A percentile compares a stretch with the other conserved stretches of the same genome.
phyloP scores from a whole-genome alignment of 805 yeast species.

The Yamadazyma kitorensis region DNA sequence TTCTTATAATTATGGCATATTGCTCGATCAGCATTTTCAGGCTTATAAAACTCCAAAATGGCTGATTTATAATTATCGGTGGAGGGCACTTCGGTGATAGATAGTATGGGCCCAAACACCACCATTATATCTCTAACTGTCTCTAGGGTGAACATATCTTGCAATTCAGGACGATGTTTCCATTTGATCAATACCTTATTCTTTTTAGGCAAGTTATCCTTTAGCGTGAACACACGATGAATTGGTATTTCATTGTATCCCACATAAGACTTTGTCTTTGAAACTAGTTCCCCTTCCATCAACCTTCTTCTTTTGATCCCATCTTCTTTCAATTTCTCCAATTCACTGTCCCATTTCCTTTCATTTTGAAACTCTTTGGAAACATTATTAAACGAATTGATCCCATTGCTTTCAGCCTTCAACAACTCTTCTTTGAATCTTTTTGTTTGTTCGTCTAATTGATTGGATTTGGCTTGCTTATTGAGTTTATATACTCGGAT shows the following conservation, averaged over 20 bases:
- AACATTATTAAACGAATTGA: conserved; percentile 4
- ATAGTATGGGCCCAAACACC: conserved; percentile 41
- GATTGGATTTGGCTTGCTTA: conserved; percentile 11
- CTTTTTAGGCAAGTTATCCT: conserved; percentile 3
- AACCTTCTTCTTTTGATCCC: conserved; percentile 23
- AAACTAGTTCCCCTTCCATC: conserved; percentile 17
- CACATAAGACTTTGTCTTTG: conserved; percentile 13
- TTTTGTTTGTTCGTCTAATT: conserved; percentile 20
- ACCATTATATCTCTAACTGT: conserved; percentile 39
- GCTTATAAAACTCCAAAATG: conserved; percentile 25
- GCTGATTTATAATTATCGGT: conserved; percentile 25
- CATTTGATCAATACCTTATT: conserved; percentile 37
- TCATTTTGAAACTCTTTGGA: background rate
- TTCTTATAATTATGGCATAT: conserved; percentile 38
- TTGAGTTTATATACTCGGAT: conserved; percentile 17
- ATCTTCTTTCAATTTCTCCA: conserved; percentile 24
- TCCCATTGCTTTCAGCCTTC: conserved; percentile 17
- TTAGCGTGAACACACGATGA: background rate
- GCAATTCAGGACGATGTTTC: conserved; percentile 41
- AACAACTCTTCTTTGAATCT: conserved; percentile 29
- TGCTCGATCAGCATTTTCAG: conserved; percentile 32
- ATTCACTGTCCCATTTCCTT: conserved; percentile 4
- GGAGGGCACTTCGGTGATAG: conserved; percentile 2
- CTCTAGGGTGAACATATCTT: conserved; percentile 27
- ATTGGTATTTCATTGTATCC: conserved; percentile 19